Base-by-base conservation (phyloP, 192 early-diverging fungal genomes). In the Funneliformis mosseae region DNA sequence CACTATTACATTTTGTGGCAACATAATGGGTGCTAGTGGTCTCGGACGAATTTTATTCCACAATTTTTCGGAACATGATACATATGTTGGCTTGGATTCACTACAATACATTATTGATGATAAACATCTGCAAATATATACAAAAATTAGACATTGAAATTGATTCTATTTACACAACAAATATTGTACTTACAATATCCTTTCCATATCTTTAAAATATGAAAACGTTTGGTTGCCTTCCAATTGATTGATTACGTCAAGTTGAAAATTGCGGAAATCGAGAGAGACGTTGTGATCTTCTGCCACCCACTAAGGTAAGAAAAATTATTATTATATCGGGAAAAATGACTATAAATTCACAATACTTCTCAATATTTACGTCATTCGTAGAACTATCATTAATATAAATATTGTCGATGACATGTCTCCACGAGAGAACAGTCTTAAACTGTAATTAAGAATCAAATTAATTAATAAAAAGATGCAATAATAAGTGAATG, bases 131-230 rank as follows among this genome's bases (percentile, higher is more conserved):
- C 18, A 69, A 28, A 25, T 59, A 74, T 74, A 59, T 74, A 74
- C 50, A 28, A 74, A 74, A 48, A 46, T 74, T 74, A 74, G 55
- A 74, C 33, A 25, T 74, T 74, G 33, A 74, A 74, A 74, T 74
- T 74, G 2, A 59, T 3, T 74, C 33, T 27, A 23, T 59, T 60
- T 74, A n/a, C 42, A 60, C 38, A 74, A 9, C 5, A 69, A 74
- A 60, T 60, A 59, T n/a, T n/a, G n/a, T n/a, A n/a, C 42, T 48
- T 73, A 73, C 43, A 73, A 28, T 73, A 74, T 74, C 48, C 0
- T 16, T 60, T 74, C 73, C 25, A 59, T 33, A 59, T 74, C 73
- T 74, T 59, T 59, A 27, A 12, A 0, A 74, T 74, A 60, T 74
- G 48, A 59, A 59, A 74, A 61, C 25, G n/a, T 74, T n/a, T 2